Evolutionary conservation across 2,329 filamentous ascomycete species (phyloP).

Genomic region (Arthroderma uncinatum): DNA sequence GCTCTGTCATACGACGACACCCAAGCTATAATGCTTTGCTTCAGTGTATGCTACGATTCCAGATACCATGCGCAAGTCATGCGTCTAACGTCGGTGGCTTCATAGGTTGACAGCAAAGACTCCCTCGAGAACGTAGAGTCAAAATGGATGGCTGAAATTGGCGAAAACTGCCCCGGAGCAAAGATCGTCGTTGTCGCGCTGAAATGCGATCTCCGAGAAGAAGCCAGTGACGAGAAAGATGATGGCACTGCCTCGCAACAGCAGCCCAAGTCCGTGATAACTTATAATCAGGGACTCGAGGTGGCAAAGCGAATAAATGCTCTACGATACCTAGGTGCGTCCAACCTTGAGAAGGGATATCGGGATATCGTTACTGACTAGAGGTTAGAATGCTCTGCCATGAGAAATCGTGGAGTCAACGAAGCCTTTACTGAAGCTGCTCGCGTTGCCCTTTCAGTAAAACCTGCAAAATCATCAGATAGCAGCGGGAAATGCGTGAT

Average conservation of each 20-base stretch:
- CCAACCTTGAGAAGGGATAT: neutral
- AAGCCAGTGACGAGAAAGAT: slow-evolving; percentile 55
- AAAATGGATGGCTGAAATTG: slow-evolving; percentile 97
- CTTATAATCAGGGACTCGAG: slow-evolving; percentile 82
- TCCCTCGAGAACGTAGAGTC: slow-evolving; percentile 97
- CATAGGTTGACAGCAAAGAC: slow-evolving; percentile 78
- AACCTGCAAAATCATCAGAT: slow-evolving; percentile 28
- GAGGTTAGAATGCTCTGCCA: slow-evolving; percentile 84
- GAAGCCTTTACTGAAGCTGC: slow-evolving; percentile 98
- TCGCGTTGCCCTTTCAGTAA: slow-evolving; percentile 64
- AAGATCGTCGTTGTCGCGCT: slow-evolving; percentile 90
- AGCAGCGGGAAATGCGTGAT: slow-evolving; percentile 28
- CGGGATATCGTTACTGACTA: neutral
- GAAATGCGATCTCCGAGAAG: slow-evolving; percentile 90
- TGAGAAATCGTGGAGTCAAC: slow-evolving; percentile 95
- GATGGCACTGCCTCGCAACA: slow-evolving; percentile 42
- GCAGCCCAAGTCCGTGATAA: slow-evolving; percentile 46
- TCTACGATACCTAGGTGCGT: slow-evolving; percentile 69
- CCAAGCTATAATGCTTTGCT: slow-evolving; percentile 97
- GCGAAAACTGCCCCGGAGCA: slow-evolving; percentile 91
- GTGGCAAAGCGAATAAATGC: slow-evolving; percentile 87
- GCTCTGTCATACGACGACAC: slow-evolving; percentile 97
- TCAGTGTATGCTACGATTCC: slow-evolving; percentile 50
- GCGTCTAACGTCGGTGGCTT: neutral
- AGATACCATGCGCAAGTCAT: neutral